Base-by-base conservation (phyloP, 805 yeast species). In the Wickerhamomyces sydowiorum region DNA sequence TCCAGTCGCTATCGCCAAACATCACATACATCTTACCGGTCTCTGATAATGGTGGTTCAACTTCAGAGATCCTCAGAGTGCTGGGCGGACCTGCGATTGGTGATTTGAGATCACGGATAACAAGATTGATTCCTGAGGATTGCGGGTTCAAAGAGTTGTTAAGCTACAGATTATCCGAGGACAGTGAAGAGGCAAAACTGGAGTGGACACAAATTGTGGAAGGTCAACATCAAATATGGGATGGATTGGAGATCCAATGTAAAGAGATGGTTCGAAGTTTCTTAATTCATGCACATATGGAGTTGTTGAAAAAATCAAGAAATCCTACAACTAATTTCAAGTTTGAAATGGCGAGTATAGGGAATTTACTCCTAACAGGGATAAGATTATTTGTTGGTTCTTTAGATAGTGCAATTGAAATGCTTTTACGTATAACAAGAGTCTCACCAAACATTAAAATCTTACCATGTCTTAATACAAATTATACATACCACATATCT, bases 31-130 rank as follows among this genome's bases (percentile, higher is more conserved):
- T 89, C 5, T 63, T 90, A 28, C 98, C 98, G 0, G 77, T 90
- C 14, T 79, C 86, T 37, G 98, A 90, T 60, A 90, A 90, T 57
- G 98, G 98, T 15, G 97, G 97, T 0, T 89, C 96, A 2, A 87
- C 96, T 0, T 82, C 95, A 22, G 97, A 90, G 61, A 75, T 90
- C 20, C 70, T 89, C 6, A 65, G 96, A 13, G 86, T 88, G 2
- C 69, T 90, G 15, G 96, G 96, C 2, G 97, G 98, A 0, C 96
- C 96, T 3, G 96, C 97, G 0, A 87, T 90, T 41, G 98, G 98
- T 2, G 98, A 90, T 57, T 72, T 90, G 3, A 66, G 97, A 38
- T 86, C 96, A 0, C 62, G 98, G 42, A 70, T 89, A 23, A 85
- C 88, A 0, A 64, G 90, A 41, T 63, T 90, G 44, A 82, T 87